Percentiles rank a stretch among this genome's conserved stretches.
phyloP scores from a whole-genome alignment of 176 grass and related monocot genomes.

The Oryza coarctata region DNA sequence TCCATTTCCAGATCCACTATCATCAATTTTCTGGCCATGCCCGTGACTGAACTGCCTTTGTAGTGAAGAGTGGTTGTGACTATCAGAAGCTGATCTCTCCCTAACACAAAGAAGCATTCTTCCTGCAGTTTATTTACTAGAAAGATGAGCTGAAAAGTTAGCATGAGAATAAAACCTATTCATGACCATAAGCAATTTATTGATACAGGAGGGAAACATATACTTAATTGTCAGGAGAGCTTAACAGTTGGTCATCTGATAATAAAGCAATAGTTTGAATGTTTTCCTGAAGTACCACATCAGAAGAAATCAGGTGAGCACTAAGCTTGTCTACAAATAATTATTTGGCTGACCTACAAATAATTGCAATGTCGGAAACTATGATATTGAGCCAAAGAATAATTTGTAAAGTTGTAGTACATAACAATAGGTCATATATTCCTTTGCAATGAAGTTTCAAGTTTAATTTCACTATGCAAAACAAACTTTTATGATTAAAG shows the following conservation, averaged over 20 bases:
- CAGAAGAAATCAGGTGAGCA: constrained; percentile 6
- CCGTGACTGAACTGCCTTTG: constrained; percentile 94
- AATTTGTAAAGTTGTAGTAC: background rate
- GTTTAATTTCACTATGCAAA: background rate
- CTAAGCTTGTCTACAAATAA: background rate
- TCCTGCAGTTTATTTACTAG: constrained; percentile 37
- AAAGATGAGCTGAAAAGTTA: background rate
- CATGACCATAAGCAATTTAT: constrained; percentile 6
- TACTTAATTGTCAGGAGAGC: background rate
- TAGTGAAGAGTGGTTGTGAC: constrained; percentile 64
- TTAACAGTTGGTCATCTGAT: background rate
- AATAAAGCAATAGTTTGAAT: background rate
- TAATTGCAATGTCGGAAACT: background rate
- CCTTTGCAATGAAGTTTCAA: background rate
- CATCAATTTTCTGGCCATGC: constrained; percentile 62
- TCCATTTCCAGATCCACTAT: constrained; percentile 48
- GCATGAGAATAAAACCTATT: background rate
- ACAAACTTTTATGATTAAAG: constrained; percentile 14
- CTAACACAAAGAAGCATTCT: constrained; percentile 96
- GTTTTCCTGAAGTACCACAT: background rate
- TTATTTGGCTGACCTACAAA: background rate
- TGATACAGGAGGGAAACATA: background rate
- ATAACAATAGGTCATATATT: background rate
- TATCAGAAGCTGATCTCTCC: constrained; percentile 67
- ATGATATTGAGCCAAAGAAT: background rate